Percentiles rank a stretch among this genome's conserved stretches.
These are phyloP conservation scores for Raffaelea arxii DNA, from an alignment of 2,329 filamentous ascomycete genomes.

Conservation along the genomic window DNA sequence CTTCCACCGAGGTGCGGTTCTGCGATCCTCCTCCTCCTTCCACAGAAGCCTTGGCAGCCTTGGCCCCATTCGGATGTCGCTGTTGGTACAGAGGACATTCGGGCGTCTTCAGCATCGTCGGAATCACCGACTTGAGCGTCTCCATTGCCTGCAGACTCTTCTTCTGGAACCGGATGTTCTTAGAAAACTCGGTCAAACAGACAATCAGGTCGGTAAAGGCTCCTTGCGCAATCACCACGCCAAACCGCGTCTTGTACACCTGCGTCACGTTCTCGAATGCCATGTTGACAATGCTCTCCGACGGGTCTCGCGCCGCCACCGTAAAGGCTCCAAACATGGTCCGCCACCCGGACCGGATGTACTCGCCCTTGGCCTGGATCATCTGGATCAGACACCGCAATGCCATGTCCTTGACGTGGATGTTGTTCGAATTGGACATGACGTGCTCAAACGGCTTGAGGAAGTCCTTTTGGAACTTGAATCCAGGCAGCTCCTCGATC, in stretches of 20 bases:
- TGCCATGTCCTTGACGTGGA: conserved; percentile 95
- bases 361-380: conserved; percentile 94
- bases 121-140: conserved; percentile 83
- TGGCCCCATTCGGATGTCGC: conserved; percentile 16
- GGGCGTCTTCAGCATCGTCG: conserved; percentile 88
- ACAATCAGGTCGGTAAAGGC: conserved; percentile 95
- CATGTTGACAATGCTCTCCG: conserved; percentile 92
- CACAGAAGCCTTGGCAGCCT: conserved; percentile 24
- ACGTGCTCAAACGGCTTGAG: conserved; percentile 97
- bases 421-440: conserved; percentile 82
- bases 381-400: conserved; percentile 95
- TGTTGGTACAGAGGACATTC: conserved; percentile 75
- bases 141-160: conserved; percentile 96
- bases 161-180: conserved; percentile 97
- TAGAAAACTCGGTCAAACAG: conserved; percentile 95
- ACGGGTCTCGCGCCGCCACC: conserved; percentile 83
- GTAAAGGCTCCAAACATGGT: conserved; percentile 99
- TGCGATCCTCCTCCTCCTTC: conserved; percentile 21
- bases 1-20: conserved; percentile 79
- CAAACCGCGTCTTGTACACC: conserved; percentile 91
- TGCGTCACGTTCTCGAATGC: conserved; percentile 95
- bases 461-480: conserved; percentile 99
- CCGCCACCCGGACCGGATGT: conserved; percentile 95
- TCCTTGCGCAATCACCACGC: conserved; percentile 90
- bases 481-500: conserved; percentile 91